Evolutionary conservation across 2,329 filamentous ascomycete species (phyloP), one percentile per base, ranked within the genome.

Genomic region (Fusarium tuaranense): DNA sequence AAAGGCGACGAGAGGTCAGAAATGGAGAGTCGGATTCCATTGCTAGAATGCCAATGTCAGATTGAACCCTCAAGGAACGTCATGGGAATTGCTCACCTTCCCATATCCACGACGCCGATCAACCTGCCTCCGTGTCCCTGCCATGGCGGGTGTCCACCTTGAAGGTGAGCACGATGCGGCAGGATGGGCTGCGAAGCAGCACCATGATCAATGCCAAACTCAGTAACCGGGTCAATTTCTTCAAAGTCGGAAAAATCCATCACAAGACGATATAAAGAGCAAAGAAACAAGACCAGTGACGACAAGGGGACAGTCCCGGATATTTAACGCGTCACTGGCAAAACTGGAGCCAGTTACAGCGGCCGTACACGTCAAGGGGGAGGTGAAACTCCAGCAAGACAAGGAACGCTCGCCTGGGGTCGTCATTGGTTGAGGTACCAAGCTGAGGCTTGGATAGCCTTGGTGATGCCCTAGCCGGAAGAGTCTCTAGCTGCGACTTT

Each of bases 21-120:
- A 68, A 94, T 92, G 12, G 91, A 93, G 83, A 93, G 92, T 41
- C 92, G 91, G 71, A 94, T 92, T 69, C 92, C 92, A 83, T 94
- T 94, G 82, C 92, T 89, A 32, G 2, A 10, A 48, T 27, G 4
- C 7, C 32, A 18, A 48, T 20, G 69, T 78, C 51, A 77, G 68
- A 51, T 58, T 36, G 9, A n/a, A 14, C 48, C 32, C n/a, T 51
- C 20, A 16, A 18, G 13, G 10, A 2, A 30, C 20, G 13, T 27
- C 41, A 38, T 4, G 38, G 27, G 48, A 6, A 55, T 62, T 5
- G 38, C 57, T 77, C 51, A 77, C 82, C 82, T 84, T 70, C 82
- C 82, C 82, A 84, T 83, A 61, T 84, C 82, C 51, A 84, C 82
- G 30, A 84, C 78, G 20, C 80, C 82, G 13, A 80, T 68, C 34